Conservation (phyloP, 352 stramenopile species). For the Phytophthora hybrid region DNA sequence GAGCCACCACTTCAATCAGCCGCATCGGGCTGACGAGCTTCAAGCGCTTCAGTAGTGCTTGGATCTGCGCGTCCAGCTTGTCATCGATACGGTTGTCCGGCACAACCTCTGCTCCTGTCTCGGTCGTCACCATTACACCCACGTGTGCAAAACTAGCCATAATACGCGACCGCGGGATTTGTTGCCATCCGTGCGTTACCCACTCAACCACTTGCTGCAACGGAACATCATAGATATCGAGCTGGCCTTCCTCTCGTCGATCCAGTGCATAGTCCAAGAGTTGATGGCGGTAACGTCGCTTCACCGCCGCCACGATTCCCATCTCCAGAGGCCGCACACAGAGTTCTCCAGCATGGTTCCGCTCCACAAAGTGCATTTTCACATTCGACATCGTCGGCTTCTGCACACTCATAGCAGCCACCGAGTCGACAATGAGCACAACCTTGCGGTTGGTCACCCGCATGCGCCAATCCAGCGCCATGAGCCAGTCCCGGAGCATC, state of each 20-base stretch:
- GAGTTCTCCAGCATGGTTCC: conserved; percentile 45
- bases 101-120: conserved; percentile 26
- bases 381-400: conserved; percentile 74
- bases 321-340: conserved; percentile 54
- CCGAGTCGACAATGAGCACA: conserved; percentile 70
- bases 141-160: conserved; percentile 53
- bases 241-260: conserved; percentile 44
- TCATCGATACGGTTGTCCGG: conserved; percentile 50
- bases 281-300: conserved; percentile 65
- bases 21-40: conserved; percentile 54
- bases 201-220: conserved; percentile 67
- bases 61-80: conserved; percentile 65
- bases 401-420: conserved; percentile 64
- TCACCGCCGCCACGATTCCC: conserved; percentile 54
- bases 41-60: conserved; percentile 58
- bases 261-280: conserved; percentile 61
- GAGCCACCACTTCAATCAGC: conserved; percentile 65
- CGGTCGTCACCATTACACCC: conserved; percentile 39
- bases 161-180: conserved; percentile 63
- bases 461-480: conserved; percentile 83
- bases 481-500: conserved; percentile 82
- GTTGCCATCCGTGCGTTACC: conserved; percentile 61
- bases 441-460: conserved; percentile 76
- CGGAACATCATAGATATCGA: conserved; percentile 54
- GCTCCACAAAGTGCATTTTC: conserved; percentile 57